Base-by-base conservation (phyloP, 306 rosid species). In the Prunus campanulata region DNA sequence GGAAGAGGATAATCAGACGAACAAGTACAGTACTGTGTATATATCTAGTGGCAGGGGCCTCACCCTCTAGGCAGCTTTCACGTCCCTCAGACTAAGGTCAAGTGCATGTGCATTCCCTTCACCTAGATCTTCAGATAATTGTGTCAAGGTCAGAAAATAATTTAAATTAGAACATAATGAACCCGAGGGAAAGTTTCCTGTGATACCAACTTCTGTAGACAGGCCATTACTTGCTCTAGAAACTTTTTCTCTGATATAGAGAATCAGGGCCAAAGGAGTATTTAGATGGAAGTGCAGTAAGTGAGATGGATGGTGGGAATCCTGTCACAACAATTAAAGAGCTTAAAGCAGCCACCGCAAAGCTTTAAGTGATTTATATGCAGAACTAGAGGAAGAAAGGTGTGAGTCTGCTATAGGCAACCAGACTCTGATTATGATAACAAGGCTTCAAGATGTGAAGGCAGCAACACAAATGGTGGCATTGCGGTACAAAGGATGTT, bases 391-490 rank as follows among this genome's bases (percentile, higher is more conserved):
- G 82, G 96, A 92, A 86, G 97, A 92, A 79, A 85, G 97, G 57
- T 88, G 93, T 75, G 97, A 96, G 2, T 90, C 97, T 6, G 44
- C 44, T 6, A 7, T 39, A 1, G 44, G 97, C 97, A 30, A 92
- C 78, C 93, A 90, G 60, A 92, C 97, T 71, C 90, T 92, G 96
- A 93, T 93, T 19, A 92, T 92, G 97, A 92, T 90, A 54, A 92
- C 96, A n/a, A 87, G 97, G 74, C 85, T 92, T 68, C 97, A 92
- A 57, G 97, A 90, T 83, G 97, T 88, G 80, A 92, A 92, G 64
- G 96, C 96, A 3, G 88, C 93, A 57, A 85, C 87, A 93, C 91
- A 90, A 84, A 92, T 92, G 97, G 96, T 90, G 84, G 93, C 96
- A 44, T 63, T 90, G 82, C 96, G 90, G 77, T 92, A 90, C 84